These are phyloP conservation scores for Suhomyces yuchorum DNA, from an alignment of 1,139 yeast genomes.

Conservation along the genomic window DNA sequence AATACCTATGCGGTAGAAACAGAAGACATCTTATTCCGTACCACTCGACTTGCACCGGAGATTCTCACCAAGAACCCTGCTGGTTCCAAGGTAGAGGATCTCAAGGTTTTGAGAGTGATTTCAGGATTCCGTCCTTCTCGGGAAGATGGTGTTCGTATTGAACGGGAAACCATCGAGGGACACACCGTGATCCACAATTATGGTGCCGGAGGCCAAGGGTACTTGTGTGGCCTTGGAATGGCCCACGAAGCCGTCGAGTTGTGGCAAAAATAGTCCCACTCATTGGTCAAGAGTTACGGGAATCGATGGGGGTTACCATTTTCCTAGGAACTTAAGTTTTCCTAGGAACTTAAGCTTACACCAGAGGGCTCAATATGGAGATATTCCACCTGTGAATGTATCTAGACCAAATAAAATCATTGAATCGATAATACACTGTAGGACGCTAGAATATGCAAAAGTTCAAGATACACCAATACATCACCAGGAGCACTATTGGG, in stretches of 20 bases:
- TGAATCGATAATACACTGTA: too few relatives aligned
- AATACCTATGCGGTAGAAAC: conserved; percentile 17
- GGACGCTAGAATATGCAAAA: too few relatives aligned
- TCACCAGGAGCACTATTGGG: too few relatives aligned
- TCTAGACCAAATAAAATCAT: too few relatives aligned
- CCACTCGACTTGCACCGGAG: conserved; percentile 17
- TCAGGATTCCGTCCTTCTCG: conserved; percentile 23
- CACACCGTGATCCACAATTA: conserved; percentile 20
- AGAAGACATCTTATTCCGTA: conserved; percentile 18
- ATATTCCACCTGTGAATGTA: too few relatives aligned
- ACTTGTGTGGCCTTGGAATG: conserved; percentile 24
- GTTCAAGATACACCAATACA: too few relatives aligned
- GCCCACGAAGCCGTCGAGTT: conserved; percentile 16
- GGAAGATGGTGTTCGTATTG: conserved; percentile 23
- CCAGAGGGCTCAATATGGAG: too few relatives aligned
- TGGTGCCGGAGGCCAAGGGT: conserved; percentile 26
- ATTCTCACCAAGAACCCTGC: conserved; percentile 17
- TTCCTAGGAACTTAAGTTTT: too few relatives aligned
- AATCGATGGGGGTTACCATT: too few relatives aligned
- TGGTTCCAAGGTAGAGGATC: conserved; percentile 15
- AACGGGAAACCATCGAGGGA: conserved; percentile 12
- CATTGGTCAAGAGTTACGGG: too few relatives aligned
- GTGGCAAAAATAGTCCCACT: neutral
- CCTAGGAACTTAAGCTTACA: too few relatives aligned
- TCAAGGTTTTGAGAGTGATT: conserved; percentile 18